These are phyloP conservation scores for Colletotrichum truncatum DNA, from an alignment of 2,329 filamentous ascomycete genomes.

Conservation along the genomic window DNA sequence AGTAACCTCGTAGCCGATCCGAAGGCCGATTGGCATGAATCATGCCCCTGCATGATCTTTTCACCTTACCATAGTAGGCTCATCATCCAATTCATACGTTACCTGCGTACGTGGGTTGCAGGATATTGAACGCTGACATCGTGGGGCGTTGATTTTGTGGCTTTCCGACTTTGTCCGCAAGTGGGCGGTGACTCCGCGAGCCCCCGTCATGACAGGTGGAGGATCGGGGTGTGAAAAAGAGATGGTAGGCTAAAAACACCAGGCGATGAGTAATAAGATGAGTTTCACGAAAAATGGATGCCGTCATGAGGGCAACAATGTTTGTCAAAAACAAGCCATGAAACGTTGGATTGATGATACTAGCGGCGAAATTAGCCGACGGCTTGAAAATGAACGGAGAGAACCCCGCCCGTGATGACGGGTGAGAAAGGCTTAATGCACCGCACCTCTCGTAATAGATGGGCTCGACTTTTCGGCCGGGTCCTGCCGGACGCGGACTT, in stretches of 20 bases:
- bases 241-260: not conserved
- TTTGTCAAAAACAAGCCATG: not conserved
- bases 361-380: not conserved
- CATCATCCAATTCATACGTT: not conserved
- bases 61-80: too few relatives aligned
- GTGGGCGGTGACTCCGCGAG: not conserved
- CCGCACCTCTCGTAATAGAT: not conserved
- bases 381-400: not conserved
- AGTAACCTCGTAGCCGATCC: not conserved
- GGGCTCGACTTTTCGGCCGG: not conserved
- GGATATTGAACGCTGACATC: not conserved
- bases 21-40: not conserved
- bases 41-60: not conserved
- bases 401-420: conserved; percentile 1
- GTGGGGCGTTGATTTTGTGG: not conserved
- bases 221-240: not conserved
- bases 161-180: conserved; percentile 8
- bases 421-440: not conserved
- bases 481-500: not conserved
- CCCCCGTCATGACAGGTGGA: not conserved
- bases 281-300: not conserved
- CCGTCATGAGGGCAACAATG: not conserved
- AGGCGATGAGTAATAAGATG: too few relatives aligned
- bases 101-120: not conserved
- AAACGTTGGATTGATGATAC: not conserved